Conservation (phyloP, 2,329 filamentous ascomycete species). For the Fusarium virguliforme region DNA sequence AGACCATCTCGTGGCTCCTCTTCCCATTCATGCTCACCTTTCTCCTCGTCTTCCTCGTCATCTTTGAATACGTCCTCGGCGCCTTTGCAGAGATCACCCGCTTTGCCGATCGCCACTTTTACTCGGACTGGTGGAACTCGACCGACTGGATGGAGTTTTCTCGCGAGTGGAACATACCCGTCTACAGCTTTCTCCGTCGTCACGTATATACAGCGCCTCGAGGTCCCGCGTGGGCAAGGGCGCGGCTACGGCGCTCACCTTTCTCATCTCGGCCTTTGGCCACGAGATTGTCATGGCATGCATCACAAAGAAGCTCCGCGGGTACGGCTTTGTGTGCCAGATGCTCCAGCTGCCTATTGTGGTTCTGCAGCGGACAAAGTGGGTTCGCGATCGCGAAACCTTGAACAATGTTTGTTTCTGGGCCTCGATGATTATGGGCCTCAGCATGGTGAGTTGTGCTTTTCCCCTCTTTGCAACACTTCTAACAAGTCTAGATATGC, state of each 20-base stretch:
- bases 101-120: conserved; percentile 96
- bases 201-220: conserved; percentile 93
- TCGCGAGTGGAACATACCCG: conserved; percentile 97
- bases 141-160: conserved; percentile 97
- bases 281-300: conserved; percentile 98
- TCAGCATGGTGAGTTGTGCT: conserved; percentile 78
- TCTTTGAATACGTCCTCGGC: conserved; percentile 96
- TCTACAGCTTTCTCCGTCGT: conserved; percentile 93
- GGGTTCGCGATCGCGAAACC: conserved; percentile 81
- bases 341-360: conserved; percentile 98
- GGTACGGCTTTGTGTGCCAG: conserved; percentile 94
- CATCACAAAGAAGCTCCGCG: conserved; percentile 95
- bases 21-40: conserved; percentile 99
- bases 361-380: conserved; percentile 86
- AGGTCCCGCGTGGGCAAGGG: conserved; percentile 82
- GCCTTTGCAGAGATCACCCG: conserved; percentile 95
- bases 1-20: conserved; percentile 91
- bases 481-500: conserved; percentile 62
- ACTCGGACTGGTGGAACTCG: conserved; percentile 83
- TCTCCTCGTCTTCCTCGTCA: conserved; percentile 95
- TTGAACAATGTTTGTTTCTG: conserved; percentile 94
- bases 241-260: conserved; percentile 89
- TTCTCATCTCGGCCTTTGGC: conserved; percentile 88
- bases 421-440: conserved; percentile 90
- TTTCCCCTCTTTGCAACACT: not conserved